Base-by-base conservation (phyloP, 2,329 filamentous ascomycete species). In the Neopestalotiopsis rosae region DNA sequence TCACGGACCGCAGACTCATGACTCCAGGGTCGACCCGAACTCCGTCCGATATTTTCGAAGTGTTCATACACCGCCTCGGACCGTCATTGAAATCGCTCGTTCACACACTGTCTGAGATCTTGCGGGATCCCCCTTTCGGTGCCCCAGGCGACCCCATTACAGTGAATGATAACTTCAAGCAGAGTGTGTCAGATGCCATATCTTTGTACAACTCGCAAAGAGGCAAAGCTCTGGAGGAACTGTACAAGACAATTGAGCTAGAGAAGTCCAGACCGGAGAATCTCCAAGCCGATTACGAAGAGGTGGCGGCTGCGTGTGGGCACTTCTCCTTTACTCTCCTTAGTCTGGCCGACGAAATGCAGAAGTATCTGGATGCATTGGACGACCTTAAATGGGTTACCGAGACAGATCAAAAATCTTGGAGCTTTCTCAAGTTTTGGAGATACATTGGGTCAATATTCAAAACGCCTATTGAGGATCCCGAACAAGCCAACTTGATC, bases 81-180 rank as follows among this genome's bases (percentile, higher is more conserved):
- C 96, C 96, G 1, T 96, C 95, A 0, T 97, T 98, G 90, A 97
- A 97, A 79, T 98, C 95, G 0, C 83, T 99, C n/a, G 94, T 94
- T 2, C 96, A 92, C 74, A 98, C 96, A 0, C 81, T 99, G 52
- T 94, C 94, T 12, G 92, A 97, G 77, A 94, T 97, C 10, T 88
- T 99, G 7, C 91, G 94, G 66, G 94, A 97, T 71, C 87, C 97
- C 1, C 94, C 95, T 0, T 98, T 97, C 79, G 90, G 90, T 5
- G 83, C 88, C 1, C 89, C 92, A 0, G 85, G 90, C 34, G 90
- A 90, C 70, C 85, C 88, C 45, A 92, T 98, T 69, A 87, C 86
- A 1, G 87, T 96, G 64, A 94, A 97, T 75, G 90, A 91, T 65
- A 91, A 94, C 73, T 94, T 97, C 73, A 90, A 91, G 66, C 87